Evolutionary conservation across 768 basidiomycete genomes (phyloP), one percentile per base, ranked within the genome.

Genomic region (Termitomyces sp.): DNA sequence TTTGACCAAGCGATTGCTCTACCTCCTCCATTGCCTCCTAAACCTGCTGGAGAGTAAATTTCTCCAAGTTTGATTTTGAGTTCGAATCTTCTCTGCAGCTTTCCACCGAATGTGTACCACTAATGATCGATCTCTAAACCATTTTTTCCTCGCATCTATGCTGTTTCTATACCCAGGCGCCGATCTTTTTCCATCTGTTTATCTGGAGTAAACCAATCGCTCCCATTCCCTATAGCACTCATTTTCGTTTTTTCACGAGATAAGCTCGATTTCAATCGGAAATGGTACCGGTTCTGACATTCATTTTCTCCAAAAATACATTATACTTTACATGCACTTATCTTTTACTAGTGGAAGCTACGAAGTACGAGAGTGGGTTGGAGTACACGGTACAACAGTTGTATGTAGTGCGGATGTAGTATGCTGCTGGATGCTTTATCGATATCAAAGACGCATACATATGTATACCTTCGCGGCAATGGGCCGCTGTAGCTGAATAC

Each of bases 11-110:
- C 65, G 2, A 55, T 61, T 23, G 53, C 56, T 9, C 72, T 71
- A 3, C 73, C 74, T 9, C 73, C 73, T 3, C 73, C 73, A 12
- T 62, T 71, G 21, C 73, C 71, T 23, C 65, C 66, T 9, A 71
- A 73, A 64, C 67, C 67, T 11, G 62, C 61, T 57, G 71, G 63
- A 45, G 68, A 70, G 44, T 58, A 44, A 53, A 15, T 4, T 17
- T 9, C n/a, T 9, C 11, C 14, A 23, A 50, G 26, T 17, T 17
- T 50, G 17, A 17, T 23, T 14, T 5, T 17, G n/a, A 8, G 28
- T 3, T 19, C 38, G n/a, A 41, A 41, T 26, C 26, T 40, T n/a
- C 17, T n/a, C 4, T n/a, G 12, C 26, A 11, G 17, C 50, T 40
- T 6, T 51, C 17, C 37, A 10, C n/a, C 15, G 1, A 40, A 38